Percentiles rank a stretch among this genome's conserved stretches.
phyloP scores from a whole-genome alignment of 2,329 filamentous ascomycete genomes.

The Didymella segeticola region DNA sequence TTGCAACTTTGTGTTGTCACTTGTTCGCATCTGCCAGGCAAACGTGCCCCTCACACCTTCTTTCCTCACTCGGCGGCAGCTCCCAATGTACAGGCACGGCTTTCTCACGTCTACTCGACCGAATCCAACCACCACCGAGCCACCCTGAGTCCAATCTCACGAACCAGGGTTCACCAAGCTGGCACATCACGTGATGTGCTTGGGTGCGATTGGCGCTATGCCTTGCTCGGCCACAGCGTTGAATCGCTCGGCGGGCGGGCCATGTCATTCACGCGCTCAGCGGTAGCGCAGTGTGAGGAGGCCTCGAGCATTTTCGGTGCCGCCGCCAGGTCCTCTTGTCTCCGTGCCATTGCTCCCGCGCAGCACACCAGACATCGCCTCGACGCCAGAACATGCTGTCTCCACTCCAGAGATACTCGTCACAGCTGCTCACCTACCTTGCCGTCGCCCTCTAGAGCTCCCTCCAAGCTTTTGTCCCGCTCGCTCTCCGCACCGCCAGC shows the following conservation, averaged over 20 bases:
- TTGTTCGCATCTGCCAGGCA: slow-evolving; percentile 25
- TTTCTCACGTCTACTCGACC: not conserved
- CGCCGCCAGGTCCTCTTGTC: slow-evolving; percentile 34
- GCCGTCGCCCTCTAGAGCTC: slow-evolving; percentile 46
- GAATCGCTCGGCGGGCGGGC: slow-evolving; percentile 23
- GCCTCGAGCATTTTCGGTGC: slow-evolving; percentile 20
- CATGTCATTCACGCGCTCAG: slow-evolving; percentile 22
- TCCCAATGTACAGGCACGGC: not conserved
- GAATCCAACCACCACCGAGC: not conserved
- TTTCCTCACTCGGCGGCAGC: slow-evolving; percentile 11
- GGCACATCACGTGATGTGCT: slow-evolving; percentile 6
- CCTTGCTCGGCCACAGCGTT: slow-evolving; percentile 9
- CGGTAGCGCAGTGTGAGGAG: slow-evolving; percentile 20
- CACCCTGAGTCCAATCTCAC: slow-evolving; percentile 9
- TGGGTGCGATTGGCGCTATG: slow-evolving; percentile 10
- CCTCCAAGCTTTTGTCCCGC: slow-evolving; percentile 47
- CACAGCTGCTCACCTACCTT: slow-evolving; percentile 36
- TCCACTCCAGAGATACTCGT: slow-evolving; percentile 22
- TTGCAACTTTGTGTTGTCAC: slow-evolving; percentile 29
- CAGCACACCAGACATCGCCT: slow-evolving; percentile 23
- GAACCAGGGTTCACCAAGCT: slow-evolving; percentile 8
- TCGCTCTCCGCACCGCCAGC: slow-evolving; percentile 42
- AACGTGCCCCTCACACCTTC: slow-evolving; percentile 31
- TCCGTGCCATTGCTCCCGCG: slow-evolving; percentile 36
- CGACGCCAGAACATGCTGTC: slow-evolving; percentile 40